Base-by-base conservation (phyloP, 768 basidiomycete genomes). In the Amanita polypyramis region DNA sequence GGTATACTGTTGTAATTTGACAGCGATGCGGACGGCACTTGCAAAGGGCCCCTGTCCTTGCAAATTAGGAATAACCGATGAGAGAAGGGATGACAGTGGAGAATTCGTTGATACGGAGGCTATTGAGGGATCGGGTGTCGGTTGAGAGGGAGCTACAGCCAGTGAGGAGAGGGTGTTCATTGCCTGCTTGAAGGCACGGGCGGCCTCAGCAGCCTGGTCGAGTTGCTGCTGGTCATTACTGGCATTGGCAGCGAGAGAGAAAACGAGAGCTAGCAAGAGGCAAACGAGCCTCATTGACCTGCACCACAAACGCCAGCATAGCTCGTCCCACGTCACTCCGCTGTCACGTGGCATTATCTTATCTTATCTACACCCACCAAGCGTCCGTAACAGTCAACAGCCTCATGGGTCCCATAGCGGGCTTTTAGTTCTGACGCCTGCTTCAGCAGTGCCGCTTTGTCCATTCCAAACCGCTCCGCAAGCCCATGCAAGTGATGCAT, bases 11-110 rank as follows among this genome's bases (percentile, higher is more conserved):
- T 80, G 75, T 23, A 92, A 65, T 57, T 80, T 84, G 54, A 79
- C 61, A 2, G 68, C 65, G 62, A 89, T 84, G 27, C 88, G 82
- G 40, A 86, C 58, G 4, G 75, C 70, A 53, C 76, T 83, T 21
- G 80, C 83, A 29, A 90, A 60, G 5, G 88, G 87, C 3, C 85
- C 86, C 61, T 84, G 83, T 2, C 83, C 85, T 59, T 88, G 85
- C 17, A 77, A 64, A 55, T 74, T 84, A 0, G 88, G 86, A 10
- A 87, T 65, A 45, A 88, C 70, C 0, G 77, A 73, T 2, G 80
- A 78, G 14, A 88, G 63, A 30, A 85, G 64, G 11, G 80, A 82
- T 50, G 66, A 70, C 2, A 73, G 61, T 39, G 65, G 67, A 14
- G 62, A 58, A 32, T 63, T 60, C 20, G 40, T 43, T 27, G 48